These are phyloP conservation scores for Maudiozyma bulderi DNA, from an alignment of 805 yeast genomes.

Conservation along the genomic window DNA sequence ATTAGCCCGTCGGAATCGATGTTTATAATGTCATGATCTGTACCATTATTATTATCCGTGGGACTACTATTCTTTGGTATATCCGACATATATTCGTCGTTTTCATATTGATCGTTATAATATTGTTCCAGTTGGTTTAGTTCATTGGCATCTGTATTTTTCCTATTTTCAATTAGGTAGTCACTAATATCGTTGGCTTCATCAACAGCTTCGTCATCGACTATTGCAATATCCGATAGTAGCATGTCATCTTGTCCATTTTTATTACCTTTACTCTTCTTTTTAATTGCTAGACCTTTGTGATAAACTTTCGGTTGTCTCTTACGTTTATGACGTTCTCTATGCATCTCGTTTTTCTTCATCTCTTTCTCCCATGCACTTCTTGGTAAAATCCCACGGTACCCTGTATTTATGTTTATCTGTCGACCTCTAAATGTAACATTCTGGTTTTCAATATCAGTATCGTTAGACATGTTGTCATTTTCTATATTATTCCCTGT, in stretches of 20 bases:
- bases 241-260: constrained; percentile 11
- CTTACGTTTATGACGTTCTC: neutral
- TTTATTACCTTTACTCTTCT: neutral
- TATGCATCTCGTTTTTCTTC: neutral
- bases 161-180: neutral
- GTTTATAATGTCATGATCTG: neutral
- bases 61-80: constrained; percentile 6
- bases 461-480: neutral
- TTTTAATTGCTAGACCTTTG: constrained; percentile 3
- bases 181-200: neutral
- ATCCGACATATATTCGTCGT: constrained; percentile 9
- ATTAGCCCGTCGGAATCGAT: neutral
- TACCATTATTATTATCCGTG: neutral
- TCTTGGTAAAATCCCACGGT: constrained; percentile 26
- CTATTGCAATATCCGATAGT: constrained; percentile 15
- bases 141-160: neutral
- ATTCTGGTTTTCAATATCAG: constrained; percentile 4
- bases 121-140: constrained; percentile 9
- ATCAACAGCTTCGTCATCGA: constrained; percentile 8
- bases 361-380: constrained; percentile 24
- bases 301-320: neutral
- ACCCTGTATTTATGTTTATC: constrained; percentile 22
- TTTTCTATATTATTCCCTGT: neutral
- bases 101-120: constrained; percentile 10
- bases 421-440: constrained; percentile 22